Percentiles rank a stretch among this genome's conserved stretches.
Conservation (phyloP, 1,139 yeast species). For the Candida gigantensis region DNA sequence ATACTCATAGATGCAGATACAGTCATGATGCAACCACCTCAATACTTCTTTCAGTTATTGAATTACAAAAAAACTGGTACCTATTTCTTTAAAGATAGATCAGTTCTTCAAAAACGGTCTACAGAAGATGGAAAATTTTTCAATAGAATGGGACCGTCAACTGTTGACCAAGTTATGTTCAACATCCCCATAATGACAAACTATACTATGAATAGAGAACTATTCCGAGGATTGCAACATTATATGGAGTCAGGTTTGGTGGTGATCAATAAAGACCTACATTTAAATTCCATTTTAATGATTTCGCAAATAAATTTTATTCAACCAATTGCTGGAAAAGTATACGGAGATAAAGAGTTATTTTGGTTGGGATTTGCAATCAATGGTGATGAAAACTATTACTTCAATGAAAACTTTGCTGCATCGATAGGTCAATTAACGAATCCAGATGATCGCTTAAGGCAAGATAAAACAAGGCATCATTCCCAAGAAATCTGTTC, state of each 20-base stretch:
- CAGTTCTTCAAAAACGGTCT: slow-evolving; percentile 31
- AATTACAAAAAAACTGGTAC: slow-evolving; percentile 31
- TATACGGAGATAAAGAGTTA: slow-evolving; percentile 37
- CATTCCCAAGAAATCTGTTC: slow-evolving; percentile 38
- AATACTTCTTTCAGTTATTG: slow-evolving; percentile 28
- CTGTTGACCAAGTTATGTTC: slow-evolving; percentile 31
- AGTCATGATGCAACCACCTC: slow-evolving; percentile 30
- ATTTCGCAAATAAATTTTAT: slow-evolving; percentile 32
- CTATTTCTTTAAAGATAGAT: slow-evolving; percentile 31
- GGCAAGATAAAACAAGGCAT: slow-evolving; percentile 21
- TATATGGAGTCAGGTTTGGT: slow-evolving; percentile 38
- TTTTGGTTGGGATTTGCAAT: slow-evolving; percentile 37
- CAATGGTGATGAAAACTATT: slow-evolving; percentile 35
- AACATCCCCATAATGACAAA: slow-evolving; percentile 31
- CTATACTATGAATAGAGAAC: slow-evolving; percentile 22
- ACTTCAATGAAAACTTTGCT: slow-evolving; percentile 28
- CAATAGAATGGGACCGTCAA: slow-evolving; percentile 29
- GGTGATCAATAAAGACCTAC: slow-evolving; percentile 27
- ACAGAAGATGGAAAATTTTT: slow-evolving; percentile 25
- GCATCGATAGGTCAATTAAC: slow-evolving; percentile 34
- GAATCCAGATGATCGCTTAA: slow-evolving; percentile 21
- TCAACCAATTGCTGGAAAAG: slow-evolving; percentile 24
- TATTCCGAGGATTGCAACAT: slow-evolving; percentile 33
- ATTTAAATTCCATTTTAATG: slow-evolving; percentile 30
- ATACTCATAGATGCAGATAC: slow-evolving; percentile 40